Base-by-base conservation (phyloP, 805 yeast species). In the Lipomyces spencermartinsiae region DNA sequence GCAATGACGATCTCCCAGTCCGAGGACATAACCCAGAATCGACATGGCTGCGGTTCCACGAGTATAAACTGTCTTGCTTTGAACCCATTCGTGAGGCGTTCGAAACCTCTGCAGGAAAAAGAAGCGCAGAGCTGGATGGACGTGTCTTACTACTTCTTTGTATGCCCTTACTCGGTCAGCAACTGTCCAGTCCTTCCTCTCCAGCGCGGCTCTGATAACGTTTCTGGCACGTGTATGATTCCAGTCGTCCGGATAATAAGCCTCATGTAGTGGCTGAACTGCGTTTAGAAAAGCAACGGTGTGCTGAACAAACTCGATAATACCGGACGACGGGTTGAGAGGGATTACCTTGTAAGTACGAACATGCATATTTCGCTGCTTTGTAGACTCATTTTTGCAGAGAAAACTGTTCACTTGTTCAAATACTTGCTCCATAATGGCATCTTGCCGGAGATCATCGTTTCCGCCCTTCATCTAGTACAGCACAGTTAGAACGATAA, bases 401-500 rank as follows among this genome's bases (percentile, higher is more conserved):
- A 94, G 83, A 49, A 92, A 84, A 14, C 81, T 78, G 74, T 93
- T 93, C 16, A 93, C 97, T 74, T 93, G 91, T 25, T 85, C 89
- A 77, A 96, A 95, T 1, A 94, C 98, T 76, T 95, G 98, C 77
- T 94, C 96, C 99, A 95, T 96, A 65, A 95, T 92, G 0, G 97
- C 91, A 79, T 95, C 99, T 78, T 96, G 99, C 62, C 98, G 81
- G 62, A 95, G 80, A 78, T 95, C 99, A 79, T 95, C 99, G 9
- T 91, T 84, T 5, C 97, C 93, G 33, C 92, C 92, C 76, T 95
- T 95, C 71, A 69, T 58, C 71, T 64, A 8, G 25, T 33, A 33
- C 12, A 3, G 33, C 31, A 16, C 53, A 19, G 10, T 65, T 51
- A 59, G 31, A 59, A 19, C 7, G 8, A 39, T 31, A 22, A 14